Evolutionary conservation across 2,329 filamentous ascomycete genomes (phyloP), one percentile per base, ranked within the genome.

Genomic region (Boeremia exigua): DNA sequence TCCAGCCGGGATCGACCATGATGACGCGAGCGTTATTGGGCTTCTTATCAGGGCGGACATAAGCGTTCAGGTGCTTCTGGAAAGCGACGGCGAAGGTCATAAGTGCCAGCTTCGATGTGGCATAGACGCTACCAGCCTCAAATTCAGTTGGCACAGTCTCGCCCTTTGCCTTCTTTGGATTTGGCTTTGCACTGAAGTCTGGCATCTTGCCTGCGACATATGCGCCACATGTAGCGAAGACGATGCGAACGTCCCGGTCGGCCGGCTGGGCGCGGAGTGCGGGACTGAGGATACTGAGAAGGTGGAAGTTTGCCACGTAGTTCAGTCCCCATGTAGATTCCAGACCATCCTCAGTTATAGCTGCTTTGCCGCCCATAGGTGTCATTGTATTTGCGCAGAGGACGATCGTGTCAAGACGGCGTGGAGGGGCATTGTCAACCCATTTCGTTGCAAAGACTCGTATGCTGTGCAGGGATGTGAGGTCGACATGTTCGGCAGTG

Each of bases 291-390:
- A 99, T 96, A 62, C 90, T 91, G 39, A 99, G 82, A 3, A 99
- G 82, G 71, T 99, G 96, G 78, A 97, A 98, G 75, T 97, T 98
- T 60, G 92, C 89, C 34, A 99, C 83, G 75, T 92, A 99, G 73
- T 99, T 99, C 66, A 98, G 82, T 78, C 92, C 92, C 93, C 93
- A 98, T 58, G 90, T 94, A 62, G 88, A 84, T 72, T 98, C 94
- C 12, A 98, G 79, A 0, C 92, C 92, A 69, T 97, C 92, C 6
- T 81, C 77, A 0, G 92, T 96, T 61, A 84, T 79, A 1, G 75
- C 79, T 27, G 84, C 80, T 61, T 80, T 78, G 5, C 83, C 81
- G 1, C 87, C 90, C 10, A 84, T 84, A 2, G 91, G 88, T 4
- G 89, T 91, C 63, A 92, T 80, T 0, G 88, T 89, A 39, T 90